Evolutionary conservation across 1,284 basidiomycete genomes (phyloP).

Genomic region (Inonotus obliquus): DNA sequence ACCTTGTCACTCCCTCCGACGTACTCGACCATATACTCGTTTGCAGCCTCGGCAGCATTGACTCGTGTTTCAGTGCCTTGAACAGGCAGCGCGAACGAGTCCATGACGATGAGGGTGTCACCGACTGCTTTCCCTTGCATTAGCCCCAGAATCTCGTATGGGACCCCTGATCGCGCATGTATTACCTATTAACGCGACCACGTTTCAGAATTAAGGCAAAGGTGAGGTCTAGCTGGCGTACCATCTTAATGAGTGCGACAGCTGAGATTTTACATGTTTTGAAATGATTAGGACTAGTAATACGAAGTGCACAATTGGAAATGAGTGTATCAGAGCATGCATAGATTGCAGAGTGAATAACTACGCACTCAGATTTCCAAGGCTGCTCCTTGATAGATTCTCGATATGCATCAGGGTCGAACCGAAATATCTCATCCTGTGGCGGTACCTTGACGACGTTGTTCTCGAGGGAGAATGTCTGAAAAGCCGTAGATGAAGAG

Average conservation of each 20-base stretch:
- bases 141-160: constrained; percentile 98
- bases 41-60: constrained; percentile 93
- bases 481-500: constrained; percentile 50
- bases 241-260: constrained; percentile 98
- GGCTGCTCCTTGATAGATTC: constrained; percentile 69
- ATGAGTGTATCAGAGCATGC: constrained; percentile 6
- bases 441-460: constrained; percentile 65
- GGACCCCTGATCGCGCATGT: constrained; percentile 94
- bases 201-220: neutral
- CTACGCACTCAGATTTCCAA: constrained; percentile 80
- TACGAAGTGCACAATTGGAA: constrained; percentile 15
- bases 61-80: constrained; percentile 99
- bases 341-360: neutral
- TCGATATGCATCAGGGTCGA: constrained; percentile 70
- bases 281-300: constrained; percentile 81
- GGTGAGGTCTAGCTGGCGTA: constrained; percentile 29
- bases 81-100: constrained; percentile 95
- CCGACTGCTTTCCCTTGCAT: constrained; percentile 97
- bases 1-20: constrained; percentile 77
- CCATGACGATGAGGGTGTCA: constrained; percentile 86
- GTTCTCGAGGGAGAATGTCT: constrained; percentile 84
- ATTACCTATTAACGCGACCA: constrained; percentile 62
- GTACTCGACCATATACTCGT: constrained; percentile 98
- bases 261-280: constrained; percentile 94
- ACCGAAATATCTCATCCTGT: constrained; percentile 80